Percentiles rank a stretch among this genome's conserved stretches.
Evolutionary conservation across 305 asterid species (phyloP).

Genomic region (Lippia alba): DNA sequence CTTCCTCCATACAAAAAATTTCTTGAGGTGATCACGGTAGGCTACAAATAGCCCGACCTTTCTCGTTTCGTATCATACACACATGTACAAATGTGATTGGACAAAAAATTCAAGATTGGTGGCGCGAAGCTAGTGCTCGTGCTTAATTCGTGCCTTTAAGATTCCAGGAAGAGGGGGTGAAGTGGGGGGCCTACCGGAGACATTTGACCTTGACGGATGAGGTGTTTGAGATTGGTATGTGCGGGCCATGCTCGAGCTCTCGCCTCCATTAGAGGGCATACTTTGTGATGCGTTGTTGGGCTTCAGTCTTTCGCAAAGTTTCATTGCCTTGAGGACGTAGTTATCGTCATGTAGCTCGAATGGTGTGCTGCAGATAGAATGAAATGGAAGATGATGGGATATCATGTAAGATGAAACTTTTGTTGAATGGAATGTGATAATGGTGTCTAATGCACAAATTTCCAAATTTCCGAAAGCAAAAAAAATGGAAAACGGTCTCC

Average conservation of each 20-base stretch:
- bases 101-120: slow-evolving; percentile 26
- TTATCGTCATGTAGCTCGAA: slow-evolving; percentile 97
- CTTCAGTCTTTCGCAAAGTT: slow-evolving; percentile 60
- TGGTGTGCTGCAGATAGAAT: slow-evolving; percentile 73
- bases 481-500: no score
- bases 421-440: no score
- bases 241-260: slow-evolving; percentile 62
- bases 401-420: no score
- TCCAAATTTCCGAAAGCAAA: no score
- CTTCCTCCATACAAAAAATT: slow-evolving; percentile 37
- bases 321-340: slow-evolving; percentile 91
- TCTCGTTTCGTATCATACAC: slow-evolving; percentile 47
- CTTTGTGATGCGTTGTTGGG: slow-evolving; percentile 35
- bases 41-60: slow-evolving; percentile 39
- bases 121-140: slow-evolving; percentile 55
- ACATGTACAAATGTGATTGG: slow-evolving; percentile 49
- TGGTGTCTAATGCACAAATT: no score
- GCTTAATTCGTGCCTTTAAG: slow-evolving; percentile 74
- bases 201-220: slow-evolving; percentile 45
- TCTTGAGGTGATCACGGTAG: slow-evolving; percentile 31
- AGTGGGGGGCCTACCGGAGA: slow-evolving; percentile 53
- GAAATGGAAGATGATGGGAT: no score
- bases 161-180: slow-evolving; percentile 88
- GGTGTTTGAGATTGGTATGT: slow-evolving; percentile 51
- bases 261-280: slow-evolving; percentile 52